Evolutionary conservation across 2,329 filamentous ascomycete species (phyloP).

Genomic region (Tolypocladium capitatum): DNA sequence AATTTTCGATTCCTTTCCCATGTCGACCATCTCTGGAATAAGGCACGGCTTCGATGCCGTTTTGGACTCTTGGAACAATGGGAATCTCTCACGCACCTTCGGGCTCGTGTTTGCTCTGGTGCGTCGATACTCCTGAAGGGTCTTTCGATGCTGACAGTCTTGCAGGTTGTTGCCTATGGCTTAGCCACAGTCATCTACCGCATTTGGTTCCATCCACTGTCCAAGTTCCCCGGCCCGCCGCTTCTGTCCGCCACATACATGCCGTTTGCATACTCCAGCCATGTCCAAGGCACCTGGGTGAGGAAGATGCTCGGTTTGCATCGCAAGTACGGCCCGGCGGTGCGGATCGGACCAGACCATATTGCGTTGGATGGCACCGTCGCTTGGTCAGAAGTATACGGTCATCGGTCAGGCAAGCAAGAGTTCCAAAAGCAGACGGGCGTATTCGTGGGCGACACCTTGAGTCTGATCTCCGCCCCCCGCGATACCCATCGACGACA

Average conservation of each 20-base stretch:
- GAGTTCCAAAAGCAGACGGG: constrained; percentile 6
- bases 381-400: constrained; percentile 21
- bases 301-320: constrained; percentile 10
- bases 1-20: background rate
- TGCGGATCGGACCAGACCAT: constrained; percentile 27
- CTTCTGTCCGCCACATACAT: constrained; percentile 9
- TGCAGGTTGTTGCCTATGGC: constrained; percentile 3
- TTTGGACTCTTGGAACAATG: background rate
- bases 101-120: background rate
- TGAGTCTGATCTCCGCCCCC: constrained; percentile 6
- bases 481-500: constrained; percentile 8
- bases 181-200: constrained; percentile 8
- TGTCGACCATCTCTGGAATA: background rate
- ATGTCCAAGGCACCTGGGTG: constrained; percentile 7
- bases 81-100: background rate
- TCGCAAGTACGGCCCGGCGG: constrained; percentile 18
- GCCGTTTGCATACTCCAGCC: constrained; percentile 7
- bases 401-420: constrained; percentile 8
- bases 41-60: background rate
- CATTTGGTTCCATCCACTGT: constrained; percentile 16
- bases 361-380: constrained; percentile 20
- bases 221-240: constrained; percentile 15
- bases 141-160: background rate
- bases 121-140: background rate
- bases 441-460: constrained; percentile 4